Evolutionary conservation across 2,329 filamentous ascomycete genomes (phyloP), one percentile per base, ranked within the genome.

Genomic region (Penicillium sp.): DNA sequence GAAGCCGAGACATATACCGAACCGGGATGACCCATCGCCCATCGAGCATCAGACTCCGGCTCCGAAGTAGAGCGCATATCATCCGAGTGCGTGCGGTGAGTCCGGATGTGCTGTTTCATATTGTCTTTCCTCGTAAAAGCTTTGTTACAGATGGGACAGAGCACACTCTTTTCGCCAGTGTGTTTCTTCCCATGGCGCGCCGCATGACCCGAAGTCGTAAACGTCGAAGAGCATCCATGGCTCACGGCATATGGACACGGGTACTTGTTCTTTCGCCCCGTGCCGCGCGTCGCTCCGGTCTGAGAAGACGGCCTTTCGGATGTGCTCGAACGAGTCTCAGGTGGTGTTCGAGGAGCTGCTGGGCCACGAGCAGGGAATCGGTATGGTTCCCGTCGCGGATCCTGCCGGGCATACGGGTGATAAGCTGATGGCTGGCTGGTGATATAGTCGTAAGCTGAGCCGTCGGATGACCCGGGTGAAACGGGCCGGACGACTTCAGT

Each of bases 171-270:
- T 72, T 86, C 85, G 53, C 85, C 85, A 0, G 85, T 87, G 73
- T 87, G 85, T 72, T 86, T 87, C 73, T 87, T 87, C 29, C 85
- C 84, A 64, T 87, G 85, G 20, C 85, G 82, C n/a, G 85, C 84
- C 7, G 85, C 85, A 65, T 87, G 85, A 49, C 85, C 85, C 0
- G 85, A 87, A 5, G 85, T 88, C 50, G 85, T 88, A 72, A 88
- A 88, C 46, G 81, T 85, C 57, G 86, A 83, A 49, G 73, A 75
- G 75, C 85, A 88, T 50, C 78, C 76, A 68, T 80, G 83, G 50
- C 81, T 78, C 62, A 81, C 80, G 2, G 84, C 82, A 67, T 86
- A 83, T 0, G 85, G 85, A 62, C 85, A 87, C 2, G 85, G 84
- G 63, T 87, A 87, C 72, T 84, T 85, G 71, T 86, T 87, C 75